Conservation (phyloP, 768 basidiomycete species). For the Tricholoma hemisulphureum region DNA sequence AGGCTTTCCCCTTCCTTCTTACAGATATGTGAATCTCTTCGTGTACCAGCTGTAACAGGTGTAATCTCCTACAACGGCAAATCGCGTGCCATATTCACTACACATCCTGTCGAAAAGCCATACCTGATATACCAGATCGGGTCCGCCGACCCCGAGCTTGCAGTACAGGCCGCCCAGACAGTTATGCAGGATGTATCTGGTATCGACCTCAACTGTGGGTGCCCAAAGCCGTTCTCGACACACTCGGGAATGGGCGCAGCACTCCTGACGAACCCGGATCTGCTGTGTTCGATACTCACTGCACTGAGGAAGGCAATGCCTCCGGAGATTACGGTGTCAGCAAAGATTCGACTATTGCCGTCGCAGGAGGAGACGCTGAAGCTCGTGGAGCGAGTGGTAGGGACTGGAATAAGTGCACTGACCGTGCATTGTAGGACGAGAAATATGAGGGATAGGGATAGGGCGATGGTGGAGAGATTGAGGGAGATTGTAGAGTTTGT, state of each 20-base stretch:
- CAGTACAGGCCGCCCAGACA: constrained; percentile 85
- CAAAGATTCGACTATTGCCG: constrained; percentile 89
- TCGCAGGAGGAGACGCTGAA: constrained; percentile 84
- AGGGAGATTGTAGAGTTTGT: constrained; percentile 87
- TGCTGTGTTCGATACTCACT: constrained; percentile 84
- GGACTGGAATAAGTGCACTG: constrained; percentile 83
- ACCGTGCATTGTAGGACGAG: constrained; percentile 96
- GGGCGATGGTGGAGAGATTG: constrained; percentile 75
- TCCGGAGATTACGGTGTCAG: constrained; percentile 81
- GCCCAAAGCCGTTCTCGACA: constrained; percentile 94
- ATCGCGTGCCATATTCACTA: constrained; percentile 83
- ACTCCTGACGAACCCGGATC: constrained; percentile 85
- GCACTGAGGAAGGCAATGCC: constrained; percentile 73
- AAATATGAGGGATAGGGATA: constrained; percentile 83
- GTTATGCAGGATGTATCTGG: constrained; percentile 90
- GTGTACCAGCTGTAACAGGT: constrained; percentile 70
- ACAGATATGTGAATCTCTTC: neutral
- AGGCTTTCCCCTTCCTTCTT: constrained; percentile 29
- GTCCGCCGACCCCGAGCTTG: constrained; percentile 83
- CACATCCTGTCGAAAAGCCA: constrained; percentile 92
- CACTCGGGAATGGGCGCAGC: constrained; percentile 97
- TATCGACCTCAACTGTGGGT: constrained; percentile 96
- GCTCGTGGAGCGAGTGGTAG: constrained; percentile 84
- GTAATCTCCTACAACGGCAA: constrained; percentile 85
- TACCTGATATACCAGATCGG: constrained; percentile 96